These are phyloP conservation scores for Beauveria sp. DNA, from an alignment of 2,329 filamentous ascomycete species.

Conservation along the genomic window DNA sequence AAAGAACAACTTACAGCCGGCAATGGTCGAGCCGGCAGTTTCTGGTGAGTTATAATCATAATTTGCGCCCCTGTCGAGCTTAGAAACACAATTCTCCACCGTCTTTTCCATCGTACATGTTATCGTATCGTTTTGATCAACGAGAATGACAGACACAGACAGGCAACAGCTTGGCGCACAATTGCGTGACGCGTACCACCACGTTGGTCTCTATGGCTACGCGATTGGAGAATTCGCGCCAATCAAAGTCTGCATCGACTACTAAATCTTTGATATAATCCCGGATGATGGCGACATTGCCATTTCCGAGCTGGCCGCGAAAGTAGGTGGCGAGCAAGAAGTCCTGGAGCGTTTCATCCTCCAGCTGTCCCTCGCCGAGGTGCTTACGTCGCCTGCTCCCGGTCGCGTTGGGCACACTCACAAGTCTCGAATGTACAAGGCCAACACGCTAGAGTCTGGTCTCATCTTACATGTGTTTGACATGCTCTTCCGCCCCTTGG, in stretches of 20 bases:
- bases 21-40: too few relatives aligned
- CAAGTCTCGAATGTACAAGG: background rate
- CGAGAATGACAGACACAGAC: too few relatives aligned
- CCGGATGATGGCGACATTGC: slow-evolving; percentile 39
- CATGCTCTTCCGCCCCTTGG: background rate
- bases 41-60: too few relatives aligned
- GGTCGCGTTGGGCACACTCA: background rate
- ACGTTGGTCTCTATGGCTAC: too few relatives aligned
- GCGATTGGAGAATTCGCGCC: slow-evolving; percentile 29
- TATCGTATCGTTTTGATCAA: too few relatives aligned
- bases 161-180: too few relatives aligned
- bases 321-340: background rate
- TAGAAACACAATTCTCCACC: too few relatives aligned
- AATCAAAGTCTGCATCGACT: slow-evolving; percentile 48
- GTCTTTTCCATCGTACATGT: too few relatives aligned
- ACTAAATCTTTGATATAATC: slow-evolving; percentile 41
- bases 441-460: background rate
- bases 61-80: too few relatives aligned
- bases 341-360: background rate
- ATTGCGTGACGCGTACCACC: too few relatives aligned
- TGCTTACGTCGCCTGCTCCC: background rate
- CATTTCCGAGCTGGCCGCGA: background rate
- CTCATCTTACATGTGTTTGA: background rate
- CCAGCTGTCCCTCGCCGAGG: background rate
- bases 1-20: too few relatives aligned